Conservation (phyloP, 345 rosid species). For the Dipteronia sinensis region DNA sequence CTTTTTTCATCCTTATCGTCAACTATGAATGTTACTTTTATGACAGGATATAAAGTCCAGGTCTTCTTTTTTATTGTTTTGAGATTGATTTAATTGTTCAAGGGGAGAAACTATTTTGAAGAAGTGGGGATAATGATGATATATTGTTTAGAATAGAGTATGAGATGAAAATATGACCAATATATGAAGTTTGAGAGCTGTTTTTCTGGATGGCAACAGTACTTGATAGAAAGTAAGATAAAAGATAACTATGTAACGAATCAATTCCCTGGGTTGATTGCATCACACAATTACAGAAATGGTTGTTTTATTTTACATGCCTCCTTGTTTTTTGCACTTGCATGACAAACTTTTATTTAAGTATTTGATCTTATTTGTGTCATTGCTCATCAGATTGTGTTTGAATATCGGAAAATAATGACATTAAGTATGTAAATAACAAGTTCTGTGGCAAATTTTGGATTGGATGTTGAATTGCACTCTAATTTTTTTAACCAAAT, state of each 20-base stretch:
- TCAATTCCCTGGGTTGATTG: too few species aligned
- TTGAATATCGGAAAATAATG: too few species aligned
- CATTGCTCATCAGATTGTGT: too few species aligned
- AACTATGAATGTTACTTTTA: background rate
- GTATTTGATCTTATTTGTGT: too few species aligned
- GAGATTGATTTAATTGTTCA: background rate
- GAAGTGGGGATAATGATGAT: background rate
- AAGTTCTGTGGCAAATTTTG: background rate
- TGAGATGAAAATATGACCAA: background rate
- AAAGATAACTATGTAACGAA: too few species aligned
- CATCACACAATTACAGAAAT: too few species aligned
- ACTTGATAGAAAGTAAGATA: too few species aligned
- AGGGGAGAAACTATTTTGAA: background rate
- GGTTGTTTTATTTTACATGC: too few species aligned
- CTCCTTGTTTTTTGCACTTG: too few species aligned
- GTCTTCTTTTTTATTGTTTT: background rate
- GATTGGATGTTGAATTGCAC: background rate
- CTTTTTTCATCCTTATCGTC: too few species aligned
- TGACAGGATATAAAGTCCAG: background rate
- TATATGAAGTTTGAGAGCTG: background rate
- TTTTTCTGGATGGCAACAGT: background rate
- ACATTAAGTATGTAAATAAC: too few species aligned
- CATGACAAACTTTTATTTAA: too few species aligned
- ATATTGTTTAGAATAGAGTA: background rate
- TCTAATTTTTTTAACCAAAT: background rate